Percentiles rank a stretch among this genome's conserved stretches.
phyloP scores from a whole-genome alignment of 2,329 filamentous ascomycete species.

The Fusarium marasasianum region DNA sequence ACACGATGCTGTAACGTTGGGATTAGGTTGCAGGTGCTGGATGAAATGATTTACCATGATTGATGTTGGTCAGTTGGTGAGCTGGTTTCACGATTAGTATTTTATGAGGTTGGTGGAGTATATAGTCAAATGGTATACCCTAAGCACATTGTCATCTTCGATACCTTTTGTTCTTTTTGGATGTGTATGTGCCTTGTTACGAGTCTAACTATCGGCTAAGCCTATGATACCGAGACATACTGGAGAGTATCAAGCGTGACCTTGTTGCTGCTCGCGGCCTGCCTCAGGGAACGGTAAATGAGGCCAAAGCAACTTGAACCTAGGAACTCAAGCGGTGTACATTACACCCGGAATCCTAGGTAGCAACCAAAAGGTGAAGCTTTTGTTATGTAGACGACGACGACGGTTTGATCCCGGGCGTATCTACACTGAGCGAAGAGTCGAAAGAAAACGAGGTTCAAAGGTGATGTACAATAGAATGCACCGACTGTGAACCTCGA shows the following conservation, averaged over 20 bases:
- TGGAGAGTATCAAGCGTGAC: rapidly evolving
- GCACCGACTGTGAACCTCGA: too few relatives aligned
- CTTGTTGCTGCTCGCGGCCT: rapidly evolving
- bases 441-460: rapidly evolving
- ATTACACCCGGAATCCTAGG: rapidly evolving
- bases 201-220: rapidly evolving
- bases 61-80: rapidly evolving
- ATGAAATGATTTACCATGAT: too few relatives aligned
- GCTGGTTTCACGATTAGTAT: not conserved
- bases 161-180: rapidly evolving
- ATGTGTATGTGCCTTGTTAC: rapidly evolving
- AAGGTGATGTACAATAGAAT: too few relatives aligned
- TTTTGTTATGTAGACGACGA: rapidly evolving
- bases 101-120: not conserved
- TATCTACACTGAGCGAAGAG: rapidly evolving
- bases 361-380: too few relatives aligned
- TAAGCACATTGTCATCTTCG: not conserved
- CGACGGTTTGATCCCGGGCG: not conserved
- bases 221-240: too few relatives aligned
- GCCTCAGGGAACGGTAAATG: rapidly evolving
- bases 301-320: rapidly evolving
- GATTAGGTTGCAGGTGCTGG: not conserved
- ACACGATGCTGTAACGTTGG: rapidly evolving
- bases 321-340: rapidly evolving
- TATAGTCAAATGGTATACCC: not conserved